Evolutionary conservation across 140 eudicot species (phyloP).

Genomic region (Cichorium intybus): DNA sequence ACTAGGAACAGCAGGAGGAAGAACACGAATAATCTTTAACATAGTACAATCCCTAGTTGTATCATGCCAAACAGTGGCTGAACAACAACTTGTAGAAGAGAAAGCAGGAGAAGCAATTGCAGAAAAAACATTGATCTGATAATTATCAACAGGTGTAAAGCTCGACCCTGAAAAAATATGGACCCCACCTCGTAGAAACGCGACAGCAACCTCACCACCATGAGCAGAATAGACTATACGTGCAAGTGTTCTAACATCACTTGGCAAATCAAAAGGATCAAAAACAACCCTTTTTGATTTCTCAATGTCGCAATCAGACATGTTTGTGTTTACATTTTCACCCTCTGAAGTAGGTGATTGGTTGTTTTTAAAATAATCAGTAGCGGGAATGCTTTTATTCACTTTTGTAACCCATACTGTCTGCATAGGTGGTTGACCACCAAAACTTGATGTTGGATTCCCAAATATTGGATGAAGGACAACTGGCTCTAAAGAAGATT

Average conservation of each 20-base stretch:
- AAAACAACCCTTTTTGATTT: conserved; percentile 62
- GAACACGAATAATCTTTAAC: conserved; percentile 88
- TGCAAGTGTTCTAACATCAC: conserved; percentile 97
- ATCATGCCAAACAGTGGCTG: conserved; percentile 99
- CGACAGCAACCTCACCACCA: conserved; percentile 98
- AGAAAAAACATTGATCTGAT: conserved; percentile 85
- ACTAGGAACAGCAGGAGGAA: conserved; percentile 86
- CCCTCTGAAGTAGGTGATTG: conserved; percentile 45
- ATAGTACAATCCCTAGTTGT: conserved; percentile 67
- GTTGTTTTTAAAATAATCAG: conserved; percentile 56
- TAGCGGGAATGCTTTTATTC: conserved; percentile 84
- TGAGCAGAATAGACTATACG: conserved; percentile 96
- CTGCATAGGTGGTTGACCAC: conserved; percentile 94
- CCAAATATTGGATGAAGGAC: conserved; percentile 97
- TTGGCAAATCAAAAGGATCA: conserved; percentile 98
- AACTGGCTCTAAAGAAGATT: conserved; percentile 86
- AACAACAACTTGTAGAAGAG: conserved; percentile 98
- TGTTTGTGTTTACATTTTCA: no score
- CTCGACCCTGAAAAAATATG: conserved; percentile 87
- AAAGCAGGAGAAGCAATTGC: conserved; percentile 99
- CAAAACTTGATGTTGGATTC: conserved; percentile 79
- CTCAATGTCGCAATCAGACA: conserved; percentile 52
- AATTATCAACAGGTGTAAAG: conserved; percentile 79
- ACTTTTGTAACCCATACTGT: conserved; percentile 97
- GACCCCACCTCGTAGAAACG: conserved; percentile 86